Percentiles rank a stretch among this genome's conserved stretches.
These are phyloP conservation scores for Debaryomyces sp. DNA, from an alignment of 1,139 yeast species.

Conservation along the genomic window DNA sequence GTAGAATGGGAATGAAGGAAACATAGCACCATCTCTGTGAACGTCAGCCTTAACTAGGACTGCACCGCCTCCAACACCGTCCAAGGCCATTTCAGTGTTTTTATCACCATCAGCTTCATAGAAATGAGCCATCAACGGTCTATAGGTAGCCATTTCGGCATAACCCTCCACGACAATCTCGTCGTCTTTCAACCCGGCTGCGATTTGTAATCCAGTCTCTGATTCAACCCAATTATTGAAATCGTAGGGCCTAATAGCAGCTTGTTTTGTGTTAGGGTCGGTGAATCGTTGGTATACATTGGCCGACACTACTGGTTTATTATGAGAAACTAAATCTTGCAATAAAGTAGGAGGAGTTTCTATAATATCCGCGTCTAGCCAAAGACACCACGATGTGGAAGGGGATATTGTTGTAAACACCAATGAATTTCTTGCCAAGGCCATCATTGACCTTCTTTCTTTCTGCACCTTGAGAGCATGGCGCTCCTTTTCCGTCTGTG, in stretches of 20 bases:
- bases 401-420: constrained; percentile 87
- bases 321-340: constrained; percentile 85
- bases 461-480: constrained; percentile 76
- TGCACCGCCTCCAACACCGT: constrained; percentile 98
- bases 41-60: constrained; percentile 95
- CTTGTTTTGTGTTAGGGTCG: constrained; percentile 57
- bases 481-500: constrained; percentile 78
- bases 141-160: constrained; percentile 86
- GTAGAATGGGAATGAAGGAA: constrained; percentile 97
- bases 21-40: constrained; percentile 99
- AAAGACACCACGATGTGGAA: constrained; percentile 88
- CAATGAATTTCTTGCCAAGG: constrained; percentile 88
- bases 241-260: constrained; percentile 85
- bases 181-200: constrained; percentile 72
- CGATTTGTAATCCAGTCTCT: constrained; percentile 78
- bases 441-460: constrained; percentile 87
- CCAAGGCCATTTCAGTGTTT: constrained; percentile 73
- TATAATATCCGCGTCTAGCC: constrained; percentile 93
- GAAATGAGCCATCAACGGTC: constrained; percentile 93
- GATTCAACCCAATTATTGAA: constrained; percentile 97
- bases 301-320: constrained; percentile 86
- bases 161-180: constrained; percentile 94
- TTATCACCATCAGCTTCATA: constrained; percentile 66
- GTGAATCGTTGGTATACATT: constrained; percentile 85
- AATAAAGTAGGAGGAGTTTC: constrained; percentile 82